Evolutionary conservation across 306 rosid genomes (phyloP), one percentile per base, ranked within the genome.

Genomic region (Cicer judaicum): DNA sequence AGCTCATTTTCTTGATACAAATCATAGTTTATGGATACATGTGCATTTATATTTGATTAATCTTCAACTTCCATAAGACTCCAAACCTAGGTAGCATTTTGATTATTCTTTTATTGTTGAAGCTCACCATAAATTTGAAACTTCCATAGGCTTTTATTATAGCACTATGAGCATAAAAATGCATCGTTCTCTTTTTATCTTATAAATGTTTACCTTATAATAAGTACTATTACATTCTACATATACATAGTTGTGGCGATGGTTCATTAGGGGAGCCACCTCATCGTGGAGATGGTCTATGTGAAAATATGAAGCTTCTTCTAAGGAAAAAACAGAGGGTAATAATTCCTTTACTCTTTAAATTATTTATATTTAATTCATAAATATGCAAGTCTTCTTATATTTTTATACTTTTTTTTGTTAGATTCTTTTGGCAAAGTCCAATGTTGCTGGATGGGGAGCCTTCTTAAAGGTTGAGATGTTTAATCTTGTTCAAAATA

Each of bases 391-490:
- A 47, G 1, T 75, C 36, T 70, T 75, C 40, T 70, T 42, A 36
- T 49, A 70, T n/a, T 40, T 55, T 41, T 68, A 54, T 64, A 47
- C 62, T 52, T n/a, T 11, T 59, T 78, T 71, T 46, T 48, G 14
- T 44, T 85, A 90, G 96, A 90, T 88, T 81, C 91, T 90, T 59
- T 81, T 92, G 80, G 88, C 84, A 8, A 83, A 77, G 81, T 92
- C 98, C 70, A 88, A 90, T 83, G 82, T 90, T 73, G 93, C 91
- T 54, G 98, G 98, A 80, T 92, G 96, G 98, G 96, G 98, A 73
- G 98, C 93, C 44, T 92, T 92, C 77, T 70, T 88, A 76, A 92
- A 92, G 98, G 98, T 92, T 64, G 10, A 50, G 67, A 59, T 49
- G 39, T 48, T 18, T 29, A 29, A 29, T 29, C 0, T 29, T 3